Conservation (phyloP, 2,329 filamentous ascomycete species). For the Ampelomyces quisqualis region DNA sequence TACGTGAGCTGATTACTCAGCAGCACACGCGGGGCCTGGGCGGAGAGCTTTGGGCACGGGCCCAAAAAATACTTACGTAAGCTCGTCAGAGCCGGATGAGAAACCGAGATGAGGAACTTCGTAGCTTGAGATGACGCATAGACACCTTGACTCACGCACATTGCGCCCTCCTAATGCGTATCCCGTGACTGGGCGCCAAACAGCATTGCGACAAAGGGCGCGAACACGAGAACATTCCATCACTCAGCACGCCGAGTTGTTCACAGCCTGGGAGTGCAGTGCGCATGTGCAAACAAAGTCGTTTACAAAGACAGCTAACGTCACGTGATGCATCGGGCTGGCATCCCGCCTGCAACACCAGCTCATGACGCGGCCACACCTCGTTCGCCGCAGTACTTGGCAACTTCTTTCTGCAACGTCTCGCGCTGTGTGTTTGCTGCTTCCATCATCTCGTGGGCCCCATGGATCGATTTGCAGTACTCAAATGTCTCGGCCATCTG, state of each 20-base stretch:
- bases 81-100: no score
- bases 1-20: no score
- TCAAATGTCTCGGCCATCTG: constrained; percentile 65
- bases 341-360: neutral
- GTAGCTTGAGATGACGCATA: constrained; percentile 15
- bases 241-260: no score
- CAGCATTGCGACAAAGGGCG: constrained; percentile 18
- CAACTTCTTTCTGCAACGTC: constrained; percentile 70
- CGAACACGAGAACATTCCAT: constrained; percentile 17
- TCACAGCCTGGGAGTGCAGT: no score
- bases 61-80: no score
- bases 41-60: no score
- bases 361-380: constrained; percentile 38
- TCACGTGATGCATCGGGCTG: neutral
- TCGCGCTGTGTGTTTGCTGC: constrained; percentile 63
- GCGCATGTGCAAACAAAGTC: neutral
- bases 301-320: neutral
- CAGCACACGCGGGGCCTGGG: no score
- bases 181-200: no score
- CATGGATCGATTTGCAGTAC: constrained; percentile 48
- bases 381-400: constrained; percentile 70
- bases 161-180: neutral
- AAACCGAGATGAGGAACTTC: constrained; percentile 1
- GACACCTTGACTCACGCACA: constrained; percentile 16
- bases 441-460: constrained; percentile 66